These are phyloP conservation scores for Oryza glumipatula DNA, from an alignment of 176 grass and related monocot species.

Conservation along the genomic window DNA sequence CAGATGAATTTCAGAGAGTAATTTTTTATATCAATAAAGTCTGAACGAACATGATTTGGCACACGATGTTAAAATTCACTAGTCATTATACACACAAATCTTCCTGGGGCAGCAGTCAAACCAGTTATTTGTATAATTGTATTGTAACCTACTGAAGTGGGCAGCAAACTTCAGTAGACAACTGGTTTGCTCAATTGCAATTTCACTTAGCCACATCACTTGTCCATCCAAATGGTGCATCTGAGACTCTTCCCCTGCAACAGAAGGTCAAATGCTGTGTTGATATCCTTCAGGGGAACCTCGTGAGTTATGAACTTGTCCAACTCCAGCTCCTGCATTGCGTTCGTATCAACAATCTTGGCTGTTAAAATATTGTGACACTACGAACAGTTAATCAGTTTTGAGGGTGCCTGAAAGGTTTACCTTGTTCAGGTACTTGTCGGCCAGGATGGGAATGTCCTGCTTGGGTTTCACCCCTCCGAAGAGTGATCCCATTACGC, in stretches of 20 bases:
- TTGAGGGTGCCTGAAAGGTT: not conserved
- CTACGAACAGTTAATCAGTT: no score
- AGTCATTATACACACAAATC: not conserved
- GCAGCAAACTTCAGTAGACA: conserved; percentile 20
- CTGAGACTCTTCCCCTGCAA: conserved; percentile 77
- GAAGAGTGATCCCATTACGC: conserved; percentile 54
- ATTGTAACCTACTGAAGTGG: not conserved
- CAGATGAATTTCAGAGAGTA: not conserved
- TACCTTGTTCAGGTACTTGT: conserved; percentile 81
- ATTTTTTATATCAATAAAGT: not conserved
- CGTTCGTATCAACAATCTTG: not conserved
- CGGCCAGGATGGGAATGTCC: conserved; percentile 74
- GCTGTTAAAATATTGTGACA: no score
- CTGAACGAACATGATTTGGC: not conserved
- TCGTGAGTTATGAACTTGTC: conserved; percentile 92
- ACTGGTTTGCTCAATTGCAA: not conserved
- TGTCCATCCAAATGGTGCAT: conserved; percentile 93
- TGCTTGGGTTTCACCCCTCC: conserved; percentile 85
- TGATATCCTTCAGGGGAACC: conserved; percentile 70
- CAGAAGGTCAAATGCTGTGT: conserved; percentile 84
- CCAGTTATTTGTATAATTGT: conserved; percentile 36
- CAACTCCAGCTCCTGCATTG: conserved; percentile 68
- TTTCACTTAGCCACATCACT: conserved; percentile 32
- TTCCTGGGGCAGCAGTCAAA: not conserved
- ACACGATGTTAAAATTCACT: not conserved